These are phyloP conservation scores for Wickerhamiella hasegawae DNA, from an alignment of 805 yeast species.

Conservation along the genomic window DNA sequence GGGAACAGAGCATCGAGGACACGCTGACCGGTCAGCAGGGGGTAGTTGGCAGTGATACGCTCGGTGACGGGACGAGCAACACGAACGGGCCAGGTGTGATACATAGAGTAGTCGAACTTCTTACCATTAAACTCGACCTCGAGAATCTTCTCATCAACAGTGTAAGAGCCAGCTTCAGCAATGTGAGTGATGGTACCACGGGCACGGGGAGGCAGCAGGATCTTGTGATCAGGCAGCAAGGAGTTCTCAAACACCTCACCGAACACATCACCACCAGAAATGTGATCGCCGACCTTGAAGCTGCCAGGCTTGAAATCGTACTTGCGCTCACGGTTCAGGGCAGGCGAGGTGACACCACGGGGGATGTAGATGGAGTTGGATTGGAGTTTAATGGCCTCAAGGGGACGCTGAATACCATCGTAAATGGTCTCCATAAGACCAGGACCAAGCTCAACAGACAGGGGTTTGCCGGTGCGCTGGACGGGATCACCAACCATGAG, in stretches of 20 bases:
- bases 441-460: conserved; percentile 97
- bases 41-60: conserved; percentile 83
- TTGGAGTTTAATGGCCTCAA: conserved; percentile 74
- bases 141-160: conserved; percentile 73
- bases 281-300: conserved; percentile 87
- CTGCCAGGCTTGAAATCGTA: conserved; percentile 76
- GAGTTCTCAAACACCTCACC: conserved; percentile 93
- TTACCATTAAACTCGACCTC: conserved; percentile 93
- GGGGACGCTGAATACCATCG: conserved; percentile 99
- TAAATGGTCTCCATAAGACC: conserved; percentile 98
- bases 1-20: conserved; percentile 96
- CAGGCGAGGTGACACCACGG: conserved; percentile 95
- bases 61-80: conserved; percentile 98
- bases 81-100: conserved; percentile 99
- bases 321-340: conserved; percentile 64
- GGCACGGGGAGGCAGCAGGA: conserved; percentile 93
- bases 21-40: conserved; percentile 96
- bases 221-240: conserved; percentile 79
- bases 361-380: conserved; percentile 94
- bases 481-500: conserved; percentile 99
- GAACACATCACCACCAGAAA: conserved; percentile 94
- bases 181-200: conserved; percentile 89
- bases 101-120: conserved; percentile 70
- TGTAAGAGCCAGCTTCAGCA: conserved; percentile 82
- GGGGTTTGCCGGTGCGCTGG: conserved; percentile 94